A percentile compares a stretch with the other conserved stretches of the same genome.
Evolutionary conservation across 1,284 basidiomycete species (phyloP).

Genomic region (Laetiporus sulphureus): DNA sequence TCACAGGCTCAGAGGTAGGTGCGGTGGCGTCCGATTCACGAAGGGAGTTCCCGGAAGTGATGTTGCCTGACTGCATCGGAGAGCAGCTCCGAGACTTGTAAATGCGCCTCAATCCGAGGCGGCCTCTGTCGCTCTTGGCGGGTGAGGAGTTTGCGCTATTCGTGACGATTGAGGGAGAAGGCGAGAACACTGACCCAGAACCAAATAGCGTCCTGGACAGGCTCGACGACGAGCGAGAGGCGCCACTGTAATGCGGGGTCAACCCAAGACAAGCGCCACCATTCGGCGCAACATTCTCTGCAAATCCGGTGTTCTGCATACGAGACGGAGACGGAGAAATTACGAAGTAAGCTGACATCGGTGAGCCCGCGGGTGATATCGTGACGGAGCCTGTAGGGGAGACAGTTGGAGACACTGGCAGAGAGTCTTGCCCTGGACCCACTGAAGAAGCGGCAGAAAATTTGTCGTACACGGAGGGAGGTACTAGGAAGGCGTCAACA

Average conservation of each 20-base stretch:
- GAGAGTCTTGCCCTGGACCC: no score
- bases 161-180: conserved; percentile 12
- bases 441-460: no score
- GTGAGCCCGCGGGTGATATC: conserved; percentile 7
- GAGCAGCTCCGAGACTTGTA: conserved; percentile 8
- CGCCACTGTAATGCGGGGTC: conserved; percentile 1
- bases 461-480: conserved; percentile 6
- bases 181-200: conserved; percentile 8
- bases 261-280: background rate
- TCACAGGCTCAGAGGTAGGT: conserved; percentile 8
- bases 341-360: conserved; percentile 2
- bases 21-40: background rate
- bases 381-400: conserved; percentile 11
- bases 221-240: conserved; percentile 13
- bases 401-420: conserved; percentile 2
- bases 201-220: conserved; percentile 15
- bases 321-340: conserved; percentile 4
- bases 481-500: conserved; percentile 17
- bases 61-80: background rate
- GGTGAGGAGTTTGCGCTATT: conserved; percentile 9
- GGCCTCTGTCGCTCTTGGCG: conserved; percentile 3
- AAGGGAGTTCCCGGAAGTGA: background rate
- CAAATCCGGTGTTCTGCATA: conserved; percentile 2
- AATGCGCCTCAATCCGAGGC: conserved; percentile 8
- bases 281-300: conserved; percentile 1